These are phyloP conservation scores for Cunninghamia lanceolata DNA, from an alignment of 75 land plant genomes.

Conservation along the genomic window DNA sequence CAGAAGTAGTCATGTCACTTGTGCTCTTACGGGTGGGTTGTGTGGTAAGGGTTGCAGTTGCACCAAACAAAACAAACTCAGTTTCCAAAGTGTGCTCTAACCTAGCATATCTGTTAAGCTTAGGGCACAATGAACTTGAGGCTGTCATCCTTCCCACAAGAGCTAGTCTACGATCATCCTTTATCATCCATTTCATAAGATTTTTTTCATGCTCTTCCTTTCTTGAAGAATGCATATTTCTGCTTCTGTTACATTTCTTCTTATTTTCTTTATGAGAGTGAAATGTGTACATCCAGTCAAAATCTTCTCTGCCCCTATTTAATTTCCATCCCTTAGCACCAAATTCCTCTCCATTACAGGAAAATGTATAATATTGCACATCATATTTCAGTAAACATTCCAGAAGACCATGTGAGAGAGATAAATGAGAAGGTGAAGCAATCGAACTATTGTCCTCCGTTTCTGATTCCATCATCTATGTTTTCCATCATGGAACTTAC, in stretches of 20 bases:
- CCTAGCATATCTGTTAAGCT: neutral
- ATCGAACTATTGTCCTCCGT: neutral
- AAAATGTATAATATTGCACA: conserved; percentile 44
- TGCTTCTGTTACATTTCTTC: conserved; percentile 41
- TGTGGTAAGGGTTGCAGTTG: conserved; percentile 16
- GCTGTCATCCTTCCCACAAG: conserved; percentile 54
- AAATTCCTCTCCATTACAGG: conserved; percentile 31
- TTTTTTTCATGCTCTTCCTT: conserved; percentile 6
- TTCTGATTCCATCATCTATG: neutral
- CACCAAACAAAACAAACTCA: conserved; percentile 49
- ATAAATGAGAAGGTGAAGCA: neutral
- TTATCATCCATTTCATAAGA: neutral
- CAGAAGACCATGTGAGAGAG: conserved; percentile 31
- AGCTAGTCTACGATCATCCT: conserved; percentile 17
- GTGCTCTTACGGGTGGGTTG: neutral
- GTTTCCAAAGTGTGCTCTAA: neutral
- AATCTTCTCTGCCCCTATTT: conserved; percentile 25
- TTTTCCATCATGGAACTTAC: neutral
- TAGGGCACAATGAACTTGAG: conserved; percentile 17
- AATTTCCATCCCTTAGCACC: conserved; percentile 34
- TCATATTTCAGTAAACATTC: conserved; percentile 44
- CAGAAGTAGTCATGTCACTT: neutral
- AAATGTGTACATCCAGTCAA: conserved; percentile 37
- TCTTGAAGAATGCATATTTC: conserved; percentile 17
- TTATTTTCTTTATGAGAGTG: conserved; percentile 32